Evolutionary conservation across 1,139 yeast species (phyloP).

Genomic region (Wickerhamomyces sp.): DNA sequence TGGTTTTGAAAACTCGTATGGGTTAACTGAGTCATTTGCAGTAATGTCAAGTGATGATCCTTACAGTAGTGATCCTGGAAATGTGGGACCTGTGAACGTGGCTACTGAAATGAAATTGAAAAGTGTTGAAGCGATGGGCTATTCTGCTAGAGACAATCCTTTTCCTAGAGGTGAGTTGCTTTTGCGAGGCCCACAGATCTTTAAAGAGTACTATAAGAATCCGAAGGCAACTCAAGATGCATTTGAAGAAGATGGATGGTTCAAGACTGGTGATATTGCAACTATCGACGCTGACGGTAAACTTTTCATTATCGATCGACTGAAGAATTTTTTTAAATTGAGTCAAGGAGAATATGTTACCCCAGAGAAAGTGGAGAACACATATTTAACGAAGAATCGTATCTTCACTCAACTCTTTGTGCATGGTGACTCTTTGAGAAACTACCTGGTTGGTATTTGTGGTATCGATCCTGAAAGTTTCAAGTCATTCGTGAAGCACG

Average conservation of each 20-base stretch:
- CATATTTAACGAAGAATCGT: constrained; percentile 41
- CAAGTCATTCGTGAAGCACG: background rate
- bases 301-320: constrained; percentile 53
- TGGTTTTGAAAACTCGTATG: constrained; percentile 59
- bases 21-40: constrained; percentile 61
- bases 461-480: constrained; percentile 37
- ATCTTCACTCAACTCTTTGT: constrained; percentile 42
- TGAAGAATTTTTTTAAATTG: constrained; percentile 60
- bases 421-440: constrained; percentile 50
- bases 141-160: constrained; percentile 43
- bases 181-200: constrained; percentile 54
- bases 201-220: constrained; percentile 51
- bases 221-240: constrained; percentile 40
- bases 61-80: constrained; percentile 42
- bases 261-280: constrained; percentile 62
- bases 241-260: constrained; percentile 55
- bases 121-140: constrained; percentile 54
- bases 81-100: constrained; percentile 45
- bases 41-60: constrained; percentile 40
- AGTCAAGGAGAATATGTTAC: constrained; percentile 66
- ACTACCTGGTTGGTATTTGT: constrained; percentile 48
- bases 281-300: constrained; percentile 42
- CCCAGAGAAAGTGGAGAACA: constrained; percentile 58
- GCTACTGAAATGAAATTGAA: constrained; percentile 45
- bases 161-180: constrained; percentile 45